Evolutionary conservation across 306 rosid genomes (phyloP).

Genomic region (Chamaecrista fasciculata): DNA sequence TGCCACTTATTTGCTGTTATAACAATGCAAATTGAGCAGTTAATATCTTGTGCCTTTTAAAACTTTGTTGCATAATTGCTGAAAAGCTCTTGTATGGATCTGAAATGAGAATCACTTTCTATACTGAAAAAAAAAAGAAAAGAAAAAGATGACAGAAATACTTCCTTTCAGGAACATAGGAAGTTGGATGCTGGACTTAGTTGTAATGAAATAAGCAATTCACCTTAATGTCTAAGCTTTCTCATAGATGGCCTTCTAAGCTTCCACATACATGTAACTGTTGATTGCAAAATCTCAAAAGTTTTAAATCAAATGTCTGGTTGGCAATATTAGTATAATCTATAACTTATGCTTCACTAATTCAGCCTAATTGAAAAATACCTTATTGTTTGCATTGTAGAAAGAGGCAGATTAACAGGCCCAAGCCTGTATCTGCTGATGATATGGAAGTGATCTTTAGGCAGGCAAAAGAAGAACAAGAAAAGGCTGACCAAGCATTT

Average conservation of each 20-base stretch:
- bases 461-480: constrained; percentile 79
- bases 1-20: not conserved
- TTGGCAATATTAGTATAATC: not conserved
- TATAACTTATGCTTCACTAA: not conserved
- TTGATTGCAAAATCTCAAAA: constrained; percentile 16
- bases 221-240: not conserved
- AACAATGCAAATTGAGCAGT: not conserved
- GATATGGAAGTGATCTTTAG: constrained; percentile 74
- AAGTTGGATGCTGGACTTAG: too few relatives aligned
- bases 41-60: not conserved
- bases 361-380: constrained; percentile 18
- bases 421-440: constrained; percentile 59
- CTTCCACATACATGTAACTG: not conserved
- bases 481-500: constrained; percentile 60
- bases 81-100: not conserved
- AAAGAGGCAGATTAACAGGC: constrained; percentile 77
- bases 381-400: constrained; percentile 40
- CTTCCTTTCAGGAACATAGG: too few relatives aligned
- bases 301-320: not conserved
- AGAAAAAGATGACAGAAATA: too few relatives aligned
- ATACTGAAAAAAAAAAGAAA: too few relatives aligned
- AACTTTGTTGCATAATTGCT: not conserved
- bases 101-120: not conserved
- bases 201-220: not conserved
- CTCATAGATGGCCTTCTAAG: not conserved